Base-by-base conservation (phyloP, 306 rosid genomes). In the Cucurbita argyrosperma region DNA sequence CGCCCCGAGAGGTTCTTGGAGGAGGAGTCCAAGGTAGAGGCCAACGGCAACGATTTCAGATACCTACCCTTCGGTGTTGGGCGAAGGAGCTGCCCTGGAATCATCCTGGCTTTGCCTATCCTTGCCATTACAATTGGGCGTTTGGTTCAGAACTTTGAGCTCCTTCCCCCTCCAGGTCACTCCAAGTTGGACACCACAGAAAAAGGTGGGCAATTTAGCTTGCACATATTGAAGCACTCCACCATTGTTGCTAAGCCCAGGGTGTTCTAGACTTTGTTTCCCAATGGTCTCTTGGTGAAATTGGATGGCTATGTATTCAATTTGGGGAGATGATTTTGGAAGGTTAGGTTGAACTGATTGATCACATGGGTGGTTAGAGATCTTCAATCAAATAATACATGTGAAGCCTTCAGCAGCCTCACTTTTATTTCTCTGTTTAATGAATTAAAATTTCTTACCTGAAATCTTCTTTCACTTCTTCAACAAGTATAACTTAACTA, bases 131-230 rank as follows among this genome's bases (percentile, higher is more conserved):
- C 95, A 23, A 59, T 90, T 58, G 97, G 96, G 7, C 97, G 95
- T 56, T 67, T 92, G 82, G 89, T 90, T 4, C 96, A 92, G 40
- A 92, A 90, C 74, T 92, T 90, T 15, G 96, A 92, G 83, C 91
- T 92, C 13, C 77, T 74, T 77, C 96, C 96, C 39, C 96, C 98
- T 51, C 91, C 96, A 0, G 98, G 96, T 12, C 88, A 88, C 64
- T 58, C 81, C 8, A 79, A 90, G 85, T 38, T 92, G 16, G 98
- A 90, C 35, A 88, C 91, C 1, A 12, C 92, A 0, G 96, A 90
- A 85, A 92, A 92, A 75, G 96, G 96, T 51, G 96, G 98, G 1
- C 98, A 92, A 8, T 92, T 92, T 67, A 92, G 98, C 77, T 66
- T 92, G 83, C 98, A 92, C 71, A 92, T 92, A 26, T 80, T 90